These are phyloP conservation scores for Ceratocystis colombiana DNA, from an alignment of 2,329 filamentous ascomycete genomes.

Conservation along the genomic window DNA sequence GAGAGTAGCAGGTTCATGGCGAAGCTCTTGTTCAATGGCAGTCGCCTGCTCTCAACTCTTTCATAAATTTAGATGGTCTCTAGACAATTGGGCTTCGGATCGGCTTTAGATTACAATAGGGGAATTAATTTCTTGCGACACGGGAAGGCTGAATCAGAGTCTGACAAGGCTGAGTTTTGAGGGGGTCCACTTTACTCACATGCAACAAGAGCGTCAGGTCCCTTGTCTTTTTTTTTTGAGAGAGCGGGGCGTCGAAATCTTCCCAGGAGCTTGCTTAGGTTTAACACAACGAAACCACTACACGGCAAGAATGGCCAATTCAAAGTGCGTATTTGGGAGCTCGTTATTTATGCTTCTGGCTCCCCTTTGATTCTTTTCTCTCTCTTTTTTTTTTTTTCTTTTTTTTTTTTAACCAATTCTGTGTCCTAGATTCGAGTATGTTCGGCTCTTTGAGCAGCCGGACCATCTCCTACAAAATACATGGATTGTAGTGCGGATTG, in stretches of 20 bases:
- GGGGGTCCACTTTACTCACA: conserved; percentile 11
- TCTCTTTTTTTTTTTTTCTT: neutral
- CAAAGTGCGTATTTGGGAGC: conserved; percentile 37
- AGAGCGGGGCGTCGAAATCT: conserved; percentile 16
- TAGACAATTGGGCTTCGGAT: neutral
- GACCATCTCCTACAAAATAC: conserved; percentile 78
- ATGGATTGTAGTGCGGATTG: conserved; percentile 89
- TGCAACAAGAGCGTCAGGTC: neutral
- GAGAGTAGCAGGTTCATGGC: conserved; percentile 51
- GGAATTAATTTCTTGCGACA: conserved; percentile 1
- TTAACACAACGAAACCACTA: neutral
- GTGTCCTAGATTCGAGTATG: conserved; percentile 72
- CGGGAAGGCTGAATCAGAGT: conserved; percentile 24
- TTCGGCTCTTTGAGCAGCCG: conserved; percentile 75
- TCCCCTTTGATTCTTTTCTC: neutral
- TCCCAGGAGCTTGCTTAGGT: neutral
- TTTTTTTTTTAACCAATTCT: neutral
- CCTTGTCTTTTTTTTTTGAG: neutral
- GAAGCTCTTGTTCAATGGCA: neutral
- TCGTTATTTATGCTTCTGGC: neutral
- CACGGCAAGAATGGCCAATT: conserved; percentile 42
- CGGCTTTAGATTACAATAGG: neutral
- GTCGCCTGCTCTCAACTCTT: neutral
- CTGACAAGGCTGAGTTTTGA: conserved; percentile 22
- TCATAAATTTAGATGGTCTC: neutral